phyloP scores from a whole-genome alignment of 345 rosid species.

The Hypericum perforatum region DNA sequence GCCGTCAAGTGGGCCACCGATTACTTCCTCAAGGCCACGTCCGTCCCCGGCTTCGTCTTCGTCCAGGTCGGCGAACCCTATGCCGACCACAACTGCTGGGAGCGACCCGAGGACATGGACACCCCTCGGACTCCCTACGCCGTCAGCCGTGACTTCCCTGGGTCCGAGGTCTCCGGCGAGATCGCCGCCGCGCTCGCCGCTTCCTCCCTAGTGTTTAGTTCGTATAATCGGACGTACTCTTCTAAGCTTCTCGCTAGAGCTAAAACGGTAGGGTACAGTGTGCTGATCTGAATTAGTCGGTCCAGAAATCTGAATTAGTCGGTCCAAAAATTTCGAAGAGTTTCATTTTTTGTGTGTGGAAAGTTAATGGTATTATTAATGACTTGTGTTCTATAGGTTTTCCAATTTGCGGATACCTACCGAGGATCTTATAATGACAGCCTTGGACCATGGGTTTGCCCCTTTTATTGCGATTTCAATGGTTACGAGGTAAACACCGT shows the following conservation, averaged over 20 bases:
- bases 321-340: too few species aligned
- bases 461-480: slow-evolving; percentile 19
- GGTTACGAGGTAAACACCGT: slow-evolving; percentile 15
- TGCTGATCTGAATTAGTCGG: too few species aligned
- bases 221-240: neutral
- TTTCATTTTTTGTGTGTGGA: too few species aligned
- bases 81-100: slow-evolving; percentile 1
- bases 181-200: slow-evolving; percentile 4
- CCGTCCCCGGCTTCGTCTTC: slow-evolving; percentile 6
- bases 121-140: neutral
- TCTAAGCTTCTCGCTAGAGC: neutral
- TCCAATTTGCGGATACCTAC: slow-evolving; percentile 16
- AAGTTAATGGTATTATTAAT: too few species aligned
- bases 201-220: neutral
- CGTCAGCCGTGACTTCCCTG: slow-evolving; percentile 3
- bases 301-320: too few species aligned
- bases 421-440: slow-evolving; percentile 17
- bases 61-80: slow-evolving; percentile 1
- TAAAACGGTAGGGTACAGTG: too few species aligned
- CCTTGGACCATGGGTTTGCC: slow-evolving; percentile 22
- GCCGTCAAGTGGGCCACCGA: neutral
- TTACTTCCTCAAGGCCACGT: neutral
- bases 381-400: neutral
- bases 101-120: slow-evolving; percentile 4
- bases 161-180: slow-evolving; percentile 6